Evolutionary conservation across 2,329 filamentous ascomycete genomes (phyloP), one percentile per base, ranked within the genome.

Genomic region (Coleophoma crateriformis): DNA sequence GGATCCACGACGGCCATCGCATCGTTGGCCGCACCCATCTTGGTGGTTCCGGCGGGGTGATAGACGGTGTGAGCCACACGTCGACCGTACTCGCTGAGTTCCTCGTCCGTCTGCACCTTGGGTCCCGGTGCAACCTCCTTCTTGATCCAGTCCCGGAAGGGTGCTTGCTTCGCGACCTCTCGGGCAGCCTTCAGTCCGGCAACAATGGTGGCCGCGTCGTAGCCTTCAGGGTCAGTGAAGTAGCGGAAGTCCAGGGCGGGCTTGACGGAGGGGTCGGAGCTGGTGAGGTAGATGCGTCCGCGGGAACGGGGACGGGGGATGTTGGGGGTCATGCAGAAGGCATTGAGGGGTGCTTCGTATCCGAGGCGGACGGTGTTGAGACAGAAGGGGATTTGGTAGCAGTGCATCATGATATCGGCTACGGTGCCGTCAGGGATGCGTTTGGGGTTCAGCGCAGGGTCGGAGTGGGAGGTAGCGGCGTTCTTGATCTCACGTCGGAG

Each of bases 371-470:
- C 73, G 1, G 90, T 96, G 77, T 95, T 95, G 59, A 90, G 81
- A 54, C 85, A 88, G 71, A 95, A 95, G 48, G 90, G 90, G 58
- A 95, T 95, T 71, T 95, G 90, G 75, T 95, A 95, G 79, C 90
- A 95, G 74, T 95, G 90, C 87, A 94, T 94, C 90, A 95, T 95
- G 62, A 95, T 72, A 64, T 96, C 90, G 55, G 87, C 87, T 49
- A 88, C 84, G 54, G 87, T 79, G 47, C 86, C 86, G 59, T 95
- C 89, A 2, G 71, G 66, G 38, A 78, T 63, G 6, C 65, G 68
- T 15, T 57, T 53, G n/a, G 69, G 62, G 14, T 65, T 65, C 17
- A 64, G 52, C 17, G 46, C 54, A 12, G 60, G 58, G 37, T 76
- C 73, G 56, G 75, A 77, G 55, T 76, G 75, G 7, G 71, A 67